These are phyloP conservation scores for Breynia disticha DNA, from an alignment of 441 rosid species.

Conservation along the genomic window DNA sequence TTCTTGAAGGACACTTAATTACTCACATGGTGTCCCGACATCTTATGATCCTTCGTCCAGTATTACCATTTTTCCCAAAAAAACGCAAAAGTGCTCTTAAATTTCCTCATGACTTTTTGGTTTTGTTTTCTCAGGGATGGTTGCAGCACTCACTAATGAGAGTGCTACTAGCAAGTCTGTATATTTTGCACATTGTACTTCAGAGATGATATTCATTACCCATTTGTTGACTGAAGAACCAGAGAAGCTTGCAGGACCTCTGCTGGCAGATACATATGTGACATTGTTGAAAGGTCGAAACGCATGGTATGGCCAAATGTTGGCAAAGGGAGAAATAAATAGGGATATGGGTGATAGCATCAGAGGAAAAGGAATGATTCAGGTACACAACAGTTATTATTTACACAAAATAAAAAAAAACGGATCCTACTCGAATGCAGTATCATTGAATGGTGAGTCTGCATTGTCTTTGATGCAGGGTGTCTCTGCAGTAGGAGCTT, in stretches of 20 bases:
- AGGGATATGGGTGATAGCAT: conserved; percentile 47
- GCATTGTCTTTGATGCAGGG: conserved; percentile 31
- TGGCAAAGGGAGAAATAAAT: conserved; percentile 41
- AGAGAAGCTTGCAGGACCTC: conserved; percentile 48
- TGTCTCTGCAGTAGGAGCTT: conserved; percentile 70
- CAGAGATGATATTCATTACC: conserved; percentile 51
- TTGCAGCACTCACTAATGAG: conserved; percentile 46
- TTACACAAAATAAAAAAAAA: background rate
- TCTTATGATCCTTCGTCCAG: background rate
- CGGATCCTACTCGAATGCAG: background rate
- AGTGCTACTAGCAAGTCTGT: conserved; percentile 52
- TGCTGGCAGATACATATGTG: conserved; percentile 46
- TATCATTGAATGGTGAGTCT: background rate
- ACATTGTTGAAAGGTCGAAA: conserved; percentile 47
- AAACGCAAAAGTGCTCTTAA: background rate
- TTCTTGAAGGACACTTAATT: too few relatives aligned
- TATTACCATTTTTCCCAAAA: background rate
- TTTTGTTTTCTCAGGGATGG: conserved; percentile 31
- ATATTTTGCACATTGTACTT: conserved; percentile 47
- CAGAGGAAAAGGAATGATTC: conserved; percentile 51
- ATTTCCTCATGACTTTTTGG: background rate
- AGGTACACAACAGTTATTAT: conserved; percentile 17
- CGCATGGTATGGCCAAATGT: conserved; percentile 49
- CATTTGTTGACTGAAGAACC: conserved; percentile 47
- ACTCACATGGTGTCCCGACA: too few relatives aligned